Evolutionary conservation across 1,284 basidiomycete genomes (phyloP), one percentile per base, ranked within the genome.

Genomic region (Xerocomus amazonicus): DNA sequence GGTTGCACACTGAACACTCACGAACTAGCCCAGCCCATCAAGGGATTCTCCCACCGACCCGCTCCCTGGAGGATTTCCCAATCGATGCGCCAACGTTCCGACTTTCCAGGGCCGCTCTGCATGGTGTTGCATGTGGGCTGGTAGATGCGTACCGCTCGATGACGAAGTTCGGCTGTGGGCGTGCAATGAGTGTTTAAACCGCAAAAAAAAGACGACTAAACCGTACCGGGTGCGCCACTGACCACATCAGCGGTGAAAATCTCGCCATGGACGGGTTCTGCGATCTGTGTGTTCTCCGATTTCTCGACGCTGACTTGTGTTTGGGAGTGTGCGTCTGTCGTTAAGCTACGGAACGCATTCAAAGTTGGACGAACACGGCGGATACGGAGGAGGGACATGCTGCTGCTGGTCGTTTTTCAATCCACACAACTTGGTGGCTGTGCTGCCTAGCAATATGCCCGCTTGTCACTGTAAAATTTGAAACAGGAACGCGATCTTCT

Each of bases 21-120:
- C 90, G 87, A 90, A 72, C 85, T 90, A 1, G 94, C 94, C 81
- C 84, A 99, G 49, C 96, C 96, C 91, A 99, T 99, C 61, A 99
- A 71, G n/a, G 93, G 92, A 68, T 98, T 98, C 79, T 97, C 94
- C 96, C 96, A 99, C 53, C 96, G 80, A 12, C 90, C 94, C 31
- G 81, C 85, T 38, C 94, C 92, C 57, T 84, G 84, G 16, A 98
- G 74, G 51, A 87, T 87, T 62, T 99, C 96, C 77, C 88, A 99
- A 72, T 99, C 96, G 63, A 99, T 84, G 57, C 92, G 78, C 96
- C 96, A 99, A 61, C 87, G 82, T 60, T 87, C 81, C 19, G 85
- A 85, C 72, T 96, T 95, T 45, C 83, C 86, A 41, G 84, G 80
- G 45, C 92, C 95, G 45, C 91, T 94, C 70, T 97, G 94, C 83